A percentile compares a stretch with the other conserved stretches of the same genome.
These are phyloP conservation scores for Syzygium syzygioides DNA, from an alignment of 441 rosid species.

Conservation along the genomic window DNA sequence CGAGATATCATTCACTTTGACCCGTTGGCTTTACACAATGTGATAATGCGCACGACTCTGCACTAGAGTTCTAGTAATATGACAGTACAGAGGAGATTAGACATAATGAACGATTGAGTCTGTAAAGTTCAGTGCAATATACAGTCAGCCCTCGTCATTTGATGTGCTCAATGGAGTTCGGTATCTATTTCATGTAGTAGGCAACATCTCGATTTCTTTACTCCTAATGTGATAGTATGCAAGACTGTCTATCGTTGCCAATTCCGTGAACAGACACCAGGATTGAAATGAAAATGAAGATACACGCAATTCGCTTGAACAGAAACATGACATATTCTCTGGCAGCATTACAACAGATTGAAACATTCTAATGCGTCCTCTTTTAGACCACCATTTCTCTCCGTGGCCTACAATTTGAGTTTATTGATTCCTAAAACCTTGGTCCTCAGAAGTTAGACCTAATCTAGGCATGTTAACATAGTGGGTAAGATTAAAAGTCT, in stretches of 20 bases:
- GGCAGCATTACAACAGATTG: background rate
- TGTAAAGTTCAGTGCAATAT: background rate
- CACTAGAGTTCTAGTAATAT: background rate
- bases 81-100: background rate
- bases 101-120: background rate
- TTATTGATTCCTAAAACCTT: background rate
- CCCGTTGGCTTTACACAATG: too few relatives aligned
- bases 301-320: background rate
- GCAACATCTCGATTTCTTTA: background rate
- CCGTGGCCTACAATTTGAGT: background rate
- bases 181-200: background rate
- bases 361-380: background rate
- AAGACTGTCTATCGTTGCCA: background rate
- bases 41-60: too few relatives aligned
- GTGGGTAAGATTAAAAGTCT: background rate
- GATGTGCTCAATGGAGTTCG: background rate
- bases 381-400: background rate
- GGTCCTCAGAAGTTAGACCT: background rate
- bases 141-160: background rate
- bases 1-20: too few relatives aligned
- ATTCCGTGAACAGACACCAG: background rate
- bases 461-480: background rate
- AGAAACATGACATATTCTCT: background rate
- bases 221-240: background rate
- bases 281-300: background rate